Evolutionary conservation across 2,329 filamentous ascomycete genomes (phyloP).

Genomic region (Trichoderma sp.): DNA sequence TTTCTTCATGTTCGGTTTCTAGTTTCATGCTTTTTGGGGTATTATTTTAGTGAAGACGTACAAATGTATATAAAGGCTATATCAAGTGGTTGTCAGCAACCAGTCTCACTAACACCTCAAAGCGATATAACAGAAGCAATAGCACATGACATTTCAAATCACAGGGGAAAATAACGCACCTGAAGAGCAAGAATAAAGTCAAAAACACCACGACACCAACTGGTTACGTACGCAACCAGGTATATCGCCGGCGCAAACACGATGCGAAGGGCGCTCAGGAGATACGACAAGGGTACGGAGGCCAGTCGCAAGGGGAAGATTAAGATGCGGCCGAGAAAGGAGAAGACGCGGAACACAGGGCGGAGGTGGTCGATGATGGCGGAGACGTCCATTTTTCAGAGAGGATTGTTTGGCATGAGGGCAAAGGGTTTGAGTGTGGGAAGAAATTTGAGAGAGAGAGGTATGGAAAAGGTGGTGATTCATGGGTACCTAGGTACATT

Average conservation of each 20-base stretch:
- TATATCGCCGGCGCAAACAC: constrained; percentile 39
- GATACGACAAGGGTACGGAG: constrained; percentile 31
- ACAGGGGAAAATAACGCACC: constrained; percentile 28
- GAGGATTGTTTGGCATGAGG: neutral
- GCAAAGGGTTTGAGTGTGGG: neutral
- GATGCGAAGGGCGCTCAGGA: constrained; percentile 30
- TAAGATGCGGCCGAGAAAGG: constrained; percentile 25
- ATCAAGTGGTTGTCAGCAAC: neutral
- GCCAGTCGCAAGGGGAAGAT: constrained; percentile 33
- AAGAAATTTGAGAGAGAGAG: neutral
- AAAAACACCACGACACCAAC: constrained; percentile 26
- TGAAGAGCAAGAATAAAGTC: constrained; percentile 35
- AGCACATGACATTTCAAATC: neutral
- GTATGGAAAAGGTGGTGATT: neutral
- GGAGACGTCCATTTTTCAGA: constrained; percentile 24
- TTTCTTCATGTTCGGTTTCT: too few species aligned
- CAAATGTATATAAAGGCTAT: constrained; percentile 45
- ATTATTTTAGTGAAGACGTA: constrained; percentile 22
- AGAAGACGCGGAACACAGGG: constrained; percentile 28
- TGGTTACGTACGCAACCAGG: constrained; percentile 30
- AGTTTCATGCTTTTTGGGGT: too few species aligned
- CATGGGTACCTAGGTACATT: neutral
- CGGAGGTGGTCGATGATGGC: constrained; percentile 30
- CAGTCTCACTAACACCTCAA: neutral
- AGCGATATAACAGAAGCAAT: neutral